Evolutionary conservation across 2,329 filamentous ascomycete species (phyloP).

Genomic region (Simplicillium sp.): DNA sequence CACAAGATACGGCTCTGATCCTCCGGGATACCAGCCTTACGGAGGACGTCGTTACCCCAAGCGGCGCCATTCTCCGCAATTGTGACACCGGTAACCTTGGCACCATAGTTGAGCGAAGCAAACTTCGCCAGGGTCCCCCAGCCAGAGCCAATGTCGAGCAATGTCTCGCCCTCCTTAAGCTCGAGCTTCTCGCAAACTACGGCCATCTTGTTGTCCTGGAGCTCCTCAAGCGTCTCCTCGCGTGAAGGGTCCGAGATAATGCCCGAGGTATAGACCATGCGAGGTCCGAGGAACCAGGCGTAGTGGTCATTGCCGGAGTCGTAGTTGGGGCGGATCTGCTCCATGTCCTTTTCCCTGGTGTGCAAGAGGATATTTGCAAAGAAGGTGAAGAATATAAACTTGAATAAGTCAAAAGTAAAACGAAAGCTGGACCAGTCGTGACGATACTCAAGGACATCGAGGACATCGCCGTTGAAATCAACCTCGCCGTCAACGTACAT

Average conservation of each 20-base stretch:
- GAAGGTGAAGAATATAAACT: too few species aligned
- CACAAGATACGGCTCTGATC: slow-evolving; percentile 87
- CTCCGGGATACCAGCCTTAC: slow-evolving; percentile 72
- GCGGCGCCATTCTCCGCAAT: slow-evolving; percentile 93
- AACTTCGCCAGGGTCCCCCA: slow-evolving; percentile 96
- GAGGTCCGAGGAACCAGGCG: slow-evolving; percentile 93
- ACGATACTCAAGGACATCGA: slow-evolving; percentile 85
- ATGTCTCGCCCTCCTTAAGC: slow-evolving; percentile 66
- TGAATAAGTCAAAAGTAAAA: slow-evolving; percentile 78
- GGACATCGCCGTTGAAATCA: slow-evolving; percentile 86
- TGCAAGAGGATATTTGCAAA: too few species aligned
- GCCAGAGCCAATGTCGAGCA: slow-evolving; percentile 94
- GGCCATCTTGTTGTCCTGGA: slow-evolving; percentile 95
- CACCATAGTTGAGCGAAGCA: slow-evolving; percentile 85
- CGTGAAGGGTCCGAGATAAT: slow-evolving; percentile 79
- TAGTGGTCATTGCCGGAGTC: slow-evolving; percentile 98
- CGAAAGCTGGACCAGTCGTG: slow-evolving; percentile 96
- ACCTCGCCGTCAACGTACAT: slow-evolving; percentile 96
- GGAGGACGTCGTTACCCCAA: slow-evolving; percentile 88
- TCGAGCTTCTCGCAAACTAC: slow-evolving; percentile 94
- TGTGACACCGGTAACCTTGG: slow-evolving; percentile 78
- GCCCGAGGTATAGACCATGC: slow-evolving; percentile 98
- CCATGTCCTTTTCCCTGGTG: too few species aligned
- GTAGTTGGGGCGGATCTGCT: slow-evolving; percentile 96
- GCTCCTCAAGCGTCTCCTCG: slow-evolving; percentile 86